Conservation (phyloP, 2,329 filamentous ascomycete species). For the Monosporascus ibericus region DNA sequence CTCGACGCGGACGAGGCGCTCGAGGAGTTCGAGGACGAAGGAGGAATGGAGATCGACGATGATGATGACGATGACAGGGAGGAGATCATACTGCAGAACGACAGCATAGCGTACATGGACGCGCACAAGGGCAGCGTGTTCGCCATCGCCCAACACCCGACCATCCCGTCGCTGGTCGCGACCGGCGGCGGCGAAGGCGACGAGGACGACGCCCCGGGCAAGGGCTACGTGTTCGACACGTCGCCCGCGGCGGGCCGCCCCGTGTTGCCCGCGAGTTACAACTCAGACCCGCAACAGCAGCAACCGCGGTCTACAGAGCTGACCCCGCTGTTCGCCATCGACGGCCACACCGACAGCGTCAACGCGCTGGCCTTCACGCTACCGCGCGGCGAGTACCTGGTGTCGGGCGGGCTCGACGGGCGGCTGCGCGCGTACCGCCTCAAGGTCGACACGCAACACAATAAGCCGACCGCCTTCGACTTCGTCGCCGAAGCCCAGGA, state of each 20-base stretch:
- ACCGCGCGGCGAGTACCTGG: conserved; percentile 73
- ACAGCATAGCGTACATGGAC: conserved; percentile 91
- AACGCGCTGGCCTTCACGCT: conserved; percentile 81
- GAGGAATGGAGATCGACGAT: conserved; percentile 75
- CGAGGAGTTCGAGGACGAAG: conserved; percentile 60
- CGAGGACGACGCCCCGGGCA: conserved; percentile 58
- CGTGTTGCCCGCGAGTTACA: conserved; percentile 70
- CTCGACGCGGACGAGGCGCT: conserved; percentile 71
- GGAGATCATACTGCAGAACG: conserved; percentile 80
- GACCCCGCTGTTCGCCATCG: conserved; percentile 63
- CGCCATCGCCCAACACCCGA: conserved; percentile 87
- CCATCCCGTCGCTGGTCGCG: conserved; percentile 69
- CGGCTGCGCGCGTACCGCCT: conserved; percentile 65
- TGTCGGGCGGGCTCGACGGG: conserved; percentile 86
- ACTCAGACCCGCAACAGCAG: conserved; percentile 57
- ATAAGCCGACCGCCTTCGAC: conserved; percentile 41
- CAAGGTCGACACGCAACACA: conserved; percentile 33
- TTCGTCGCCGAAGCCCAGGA: conserved; percentile 77
- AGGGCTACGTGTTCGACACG: conserved; percentile 80
- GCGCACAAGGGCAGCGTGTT: conserved; percentile 86
- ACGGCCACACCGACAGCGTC: conserved; percentile 90
- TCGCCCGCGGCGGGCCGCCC: conserved; percentile 57
- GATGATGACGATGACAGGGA: conserved; percentile 47
- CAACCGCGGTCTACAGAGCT: conserved; percentile 48
- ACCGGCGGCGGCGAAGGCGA: conserved; percentile 71